phyloP scores from a whole-genome alignment of 2,329 filamentous ascomycete genomes.

The Colletotrichum sp. region DNA sequence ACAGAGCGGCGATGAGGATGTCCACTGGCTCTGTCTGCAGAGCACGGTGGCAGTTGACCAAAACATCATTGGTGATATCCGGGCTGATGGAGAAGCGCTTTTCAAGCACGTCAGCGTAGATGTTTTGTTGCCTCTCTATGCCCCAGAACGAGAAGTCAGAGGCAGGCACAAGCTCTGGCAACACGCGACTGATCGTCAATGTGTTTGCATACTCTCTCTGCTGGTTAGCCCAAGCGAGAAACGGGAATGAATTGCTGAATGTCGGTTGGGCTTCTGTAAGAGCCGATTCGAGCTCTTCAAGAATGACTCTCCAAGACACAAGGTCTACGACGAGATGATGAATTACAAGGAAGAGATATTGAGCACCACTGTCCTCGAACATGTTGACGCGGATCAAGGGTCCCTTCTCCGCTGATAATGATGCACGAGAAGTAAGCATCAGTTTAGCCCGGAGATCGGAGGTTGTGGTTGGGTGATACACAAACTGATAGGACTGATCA shows the following conservation, averaged over 20 bases:
- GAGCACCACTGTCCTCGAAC: constrained; percentile 20
- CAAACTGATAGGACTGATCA: neutral
- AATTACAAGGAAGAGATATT: constrained; percentile 33
- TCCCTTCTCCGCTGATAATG: constrained; percentile 5
- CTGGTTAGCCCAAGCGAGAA: neutral
- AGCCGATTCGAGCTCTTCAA: constrained; percentile 44
- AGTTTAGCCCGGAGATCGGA: neutral
- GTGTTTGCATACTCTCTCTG: neutral
- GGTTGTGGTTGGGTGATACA: neutral
- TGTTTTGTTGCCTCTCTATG: constrained; percentile 21
- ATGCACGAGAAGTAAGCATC: constrained; percentile 3
- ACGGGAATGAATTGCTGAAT: neutral
- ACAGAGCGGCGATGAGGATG: constrained; percentile 35
- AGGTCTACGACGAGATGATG: constrained; percentile 48
- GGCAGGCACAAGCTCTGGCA: constrained; percentile 11
- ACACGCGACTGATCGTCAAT: neutral
- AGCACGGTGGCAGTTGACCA: constrained; percentile 26
- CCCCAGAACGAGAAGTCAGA: constrained; percentile 31
- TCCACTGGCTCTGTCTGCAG: constrained; percentile 38
- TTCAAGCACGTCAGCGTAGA: constrained; percentile 26
- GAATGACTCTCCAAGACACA: constrained; percentile 49
- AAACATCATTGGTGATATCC: constrained; percentile 20
- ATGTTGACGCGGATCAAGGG: constrained; percentile 24
- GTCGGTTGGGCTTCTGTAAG: neutral
- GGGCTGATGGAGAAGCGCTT: constrained; percentile 7